Evolutionary conservation across 176 grass and related monocot genomes (phyloP).

Genomic region (Oryza officinalis): DNA sequence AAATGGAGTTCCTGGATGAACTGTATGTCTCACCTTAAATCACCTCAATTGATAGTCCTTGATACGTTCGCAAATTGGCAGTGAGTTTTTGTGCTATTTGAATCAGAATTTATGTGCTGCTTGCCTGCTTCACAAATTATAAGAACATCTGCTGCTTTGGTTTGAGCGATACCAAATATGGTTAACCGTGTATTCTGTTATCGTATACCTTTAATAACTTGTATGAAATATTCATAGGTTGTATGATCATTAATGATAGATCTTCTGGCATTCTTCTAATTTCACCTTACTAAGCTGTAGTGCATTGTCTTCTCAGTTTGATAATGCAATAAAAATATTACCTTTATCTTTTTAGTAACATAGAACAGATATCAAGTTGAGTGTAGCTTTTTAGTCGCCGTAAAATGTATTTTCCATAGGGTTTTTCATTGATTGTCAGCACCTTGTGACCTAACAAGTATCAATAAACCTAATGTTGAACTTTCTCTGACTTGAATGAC

Average conservation of each 20-base stretch:
- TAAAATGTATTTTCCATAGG: neutral
- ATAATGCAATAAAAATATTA: neutral
- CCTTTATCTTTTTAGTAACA: neutral
- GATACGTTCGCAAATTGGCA: neutral
- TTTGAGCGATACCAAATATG: neutral
- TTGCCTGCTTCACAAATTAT: conserved; percentile 9
- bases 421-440: neutral
- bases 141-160: neutral
- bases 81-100: neutral
- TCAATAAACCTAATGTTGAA: conserved; percentile 2
- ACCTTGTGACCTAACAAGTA: neutral
- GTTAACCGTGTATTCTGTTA: neutral
- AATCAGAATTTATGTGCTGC: neutral
- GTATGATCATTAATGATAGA: neutral
- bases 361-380: neutral
- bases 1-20: neutral
- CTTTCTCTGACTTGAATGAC: neutral
- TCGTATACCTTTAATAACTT: neutral
- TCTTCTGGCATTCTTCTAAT: neutral
- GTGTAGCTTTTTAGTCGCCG: neutral
- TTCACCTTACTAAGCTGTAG: neutral
- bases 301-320: neutral
- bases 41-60: neutral
- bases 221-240: neutral
- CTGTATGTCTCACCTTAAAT: neutral